Percentiles rank a stretch among this genome's conserved stretches.
These are phyloP conservation scores for Diaporthe batatas DNA, from an alignment of 2,329 filamentous ascomycete species.

Conservation along the genomic window DNA sequence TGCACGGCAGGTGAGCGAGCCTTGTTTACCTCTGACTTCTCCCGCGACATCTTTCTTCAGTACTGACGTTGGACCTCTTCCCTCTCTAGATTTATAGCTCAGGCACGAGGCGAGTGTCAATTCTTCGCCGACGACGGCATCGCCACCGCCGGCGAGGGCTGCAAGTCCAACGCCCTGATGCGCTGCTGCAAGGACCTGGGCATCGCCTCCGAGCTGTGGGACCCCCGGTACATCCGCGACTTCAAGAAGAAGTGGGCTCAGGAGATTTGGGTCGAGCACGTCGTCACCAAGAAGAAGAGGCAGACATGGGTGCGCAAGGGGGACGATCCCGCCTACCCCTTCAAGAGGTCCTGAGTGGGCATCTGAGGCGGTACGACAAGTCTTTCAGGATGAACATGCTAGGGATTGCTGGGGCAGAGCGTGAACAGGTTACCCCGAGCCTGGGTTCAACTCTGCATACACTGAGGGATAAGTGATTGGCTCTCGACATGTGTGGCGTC, in stretches of 20 bases:
- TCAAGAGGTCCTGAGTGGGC: conserved; percentile 53
- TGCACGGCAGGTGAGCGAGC: conserved; percentile 80
- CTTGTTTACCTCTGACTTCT: conserved; percentile 41
- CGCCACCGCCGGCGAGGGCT: conserved; percentile 94
- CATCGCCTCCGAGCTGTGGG: conserved; percentile 95
- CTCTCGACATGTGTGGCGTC: neutral
- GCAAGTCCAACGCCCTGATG: conserved; percentile 97
- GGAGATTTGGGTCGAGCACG: conserved; percentile 92
- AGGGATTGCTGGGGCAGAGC: neutral
- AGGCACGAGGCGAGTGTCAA: conserved; percentile 93
- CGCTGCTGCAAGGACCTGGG: conserved; percentile 98
- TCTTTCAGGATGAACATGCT: neutral
- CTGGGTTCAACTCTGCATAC: neutral
- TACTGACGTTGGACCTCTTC: neutral
- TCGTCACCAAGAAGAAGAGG: conserved; percentile 86
- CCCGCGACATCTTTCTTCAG: neutral
- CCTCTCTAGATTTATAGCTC: conserved; percentile 80
- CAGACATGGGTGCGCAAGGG: conserved; percentile 91
- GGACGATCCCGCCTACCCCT: conserved; percentile 77
- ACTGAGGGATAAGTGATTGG: neutral
- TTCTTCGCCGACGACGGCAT: conserved; percentile 91
- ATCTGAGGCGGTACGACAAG: neutral
- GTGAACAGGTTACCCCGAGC: too few relatives aligned
- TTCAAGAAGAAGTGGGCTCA: conserved; percentile 82
- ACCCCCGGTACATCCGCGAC: conserved; percentile 87